These are phyloP conservation scores for Oxytropis ochrocephala DNA, from an alignment of 306 rosid species.

Conservation along the genomic window DNA sequence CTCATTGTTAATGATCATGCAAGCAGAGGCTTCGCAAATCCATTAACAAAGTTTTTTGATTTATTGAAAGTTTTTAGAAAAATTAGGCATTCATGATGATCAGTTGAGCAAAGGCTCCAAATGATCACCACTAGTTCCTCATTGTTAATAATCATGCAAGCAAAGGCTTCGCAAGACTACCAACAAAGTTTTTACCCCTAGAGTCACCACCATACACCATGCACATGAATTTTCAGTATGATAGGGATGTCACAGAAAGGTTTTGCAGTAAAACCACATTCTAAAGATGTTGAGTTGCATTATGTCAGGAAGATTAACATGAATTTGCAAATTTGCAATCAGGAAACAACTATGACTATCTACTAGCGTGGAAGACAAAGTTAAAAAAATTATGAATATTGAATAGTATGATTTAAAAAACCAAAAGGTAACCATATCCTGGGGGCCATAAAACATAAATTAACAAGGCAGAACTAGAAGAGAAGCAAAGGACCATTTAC, in stretches of 20 bases:
- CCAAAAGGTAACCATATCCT: constrained; percentile 13
- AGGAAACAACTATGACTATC: background rate
- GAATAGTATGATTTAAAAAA: constrained; percentile 7
- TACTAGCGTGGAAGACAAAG: constrained; percentile 5
- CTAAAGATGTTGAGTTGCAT: background rate
- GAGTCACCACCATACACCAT: background rate
- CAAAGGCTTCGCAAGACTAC: too few relatives aligned
- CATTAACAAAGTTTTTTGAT: too few relatives aligned
- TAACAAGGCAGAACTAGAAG: background rate
- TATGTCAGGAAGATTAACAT: background rate
- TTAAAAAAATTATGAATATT: constrained; percentile 12
- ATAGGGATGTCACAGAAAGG: background rate
- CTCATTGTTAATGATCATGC: too few relatives aligned
- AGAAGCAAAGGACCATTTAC: constrained; percentile 27
- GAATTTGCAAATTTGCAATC: background rate
- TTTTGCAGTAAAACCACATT: background rate
- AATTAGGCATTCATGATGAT: too few relatives aligned
- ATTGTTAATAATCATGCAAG: too few relatives aligned
- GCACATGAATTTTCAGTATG: constrained; percentile 8
- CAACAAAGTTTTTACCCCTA: too few relatives aligned
- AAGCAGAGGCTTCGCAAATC: too few relatives aligned
- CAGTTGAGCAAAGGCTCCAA: too few relatives aligned
- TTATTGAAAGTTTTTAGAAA: too few relatives aligned
- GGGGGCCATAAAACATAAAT: background rate
- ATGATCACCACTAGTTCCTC: too few relatives aligned